These are phyloP conservation scores for Scheffersomyces amazonensis DNA, from an alignment of 805 yeast genomes.

Conservation along the genomic window DNA sequence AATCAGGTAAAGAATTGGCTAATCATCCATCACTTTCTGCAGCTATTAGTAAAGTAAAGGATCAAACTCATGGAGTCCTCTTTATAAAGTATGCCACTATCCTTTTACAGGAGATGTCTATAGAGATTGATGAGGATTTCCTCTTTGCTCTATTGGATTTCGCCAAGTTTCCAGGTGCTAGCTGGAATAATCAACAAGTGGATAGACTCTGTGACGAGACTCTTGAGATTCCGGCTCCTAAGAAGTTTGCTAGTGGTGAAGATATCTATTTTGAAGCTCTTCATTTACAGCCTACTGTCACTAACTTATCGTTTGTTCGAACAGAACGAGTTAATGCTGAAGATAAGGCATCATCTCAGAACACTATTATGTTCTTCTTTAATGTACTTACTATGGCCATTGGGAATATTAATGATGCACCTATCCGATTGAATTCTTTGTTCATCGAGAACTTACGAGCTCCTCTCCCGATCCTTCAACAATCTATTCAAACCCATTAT, in stretches of 20 bases:
- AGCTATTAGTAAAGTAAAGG: constrained; percentile 79
- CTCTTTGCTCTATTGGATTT: constrained; percentile 78
- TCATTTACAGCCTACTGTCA: constrained; percentile 86
- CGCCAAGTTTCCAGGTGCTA: constrained; percentile 75
- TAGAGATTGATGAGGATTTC: constrained; percentile 94
- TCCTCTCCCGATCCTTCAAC: constrained; percentile 69
- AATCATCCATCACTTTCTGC: constrained; percentile 90
- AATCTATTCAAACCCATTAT: constrained; percentile 78
- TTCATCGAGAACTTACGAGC: constrained; percentile 87
- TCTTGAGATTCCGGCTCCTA: constrained; percentile 70
- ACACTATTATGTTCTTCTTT: constrained; percentile 70
- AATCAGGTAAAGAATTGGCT: constrained; percentile 76
- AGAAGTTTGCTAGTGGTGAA: constrained; percentile 48
- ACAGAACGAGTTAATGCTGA: constrained; percentile 74
- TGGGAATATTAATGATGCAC: constrained; percentile 97
- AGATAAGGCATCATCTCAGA: constrained; percentile 57
- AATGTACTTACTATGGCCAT: constrained; percentile 93
- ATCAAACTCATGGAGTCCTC: constrained; percentile 84
- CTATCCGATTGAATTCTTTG: constrained; percentile 82
- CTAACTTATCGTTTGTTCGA: constrained; percentile 87
- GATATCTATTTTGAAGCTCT: constrained; percentile 91
- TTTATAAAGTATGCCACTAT: constrained; percentile 91
- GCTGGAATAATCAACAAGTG: constrained; percentile 52
- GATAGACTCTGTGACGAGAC: constrained; percentile 61
- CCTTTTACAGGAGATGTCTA: constrained; percentile 83